Conservation (phyloP, 371 early-diverging fungal genomes). For the Batrachochytrium dendrobatidis region DNA sequence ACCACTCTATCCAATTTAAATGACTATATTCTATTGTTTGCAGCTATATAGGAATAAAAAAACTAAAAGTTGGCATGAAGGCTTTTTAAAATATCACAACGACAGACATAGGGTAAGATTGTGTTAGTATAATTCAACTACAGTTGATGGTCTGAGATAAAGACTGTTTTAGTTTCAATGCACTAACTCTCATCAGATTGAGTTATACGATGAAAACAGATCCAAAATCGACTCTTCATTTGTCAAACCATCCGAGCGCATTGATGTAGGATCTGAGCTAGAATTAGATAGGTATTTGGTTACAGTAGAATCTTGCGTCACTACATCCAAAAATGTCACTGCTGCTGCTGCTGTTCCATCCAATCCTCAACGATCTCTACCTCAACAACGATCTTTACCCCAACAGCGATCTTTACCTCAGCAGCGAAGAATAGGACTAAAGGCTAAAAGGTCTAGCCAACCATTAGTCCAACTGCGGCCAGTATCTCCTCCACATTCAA, state of each 20-base stretch:
- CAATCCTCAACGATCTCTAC: neutral
- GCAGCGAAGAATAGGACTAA: neutral
- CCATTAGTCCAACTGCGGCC: too few relatives aligned
- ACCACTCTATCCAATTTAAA: too few relatives aligned
- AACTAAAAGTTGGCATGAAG: slow-evolving; percentile 12
- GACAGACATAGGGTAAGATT: slow-evolving; percentile 1
- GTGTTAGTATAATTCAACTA: too few relatives aligned
- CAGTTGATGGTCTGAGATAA: too few relatives aligned
- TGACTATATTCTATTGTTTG: too few relatives aligned
- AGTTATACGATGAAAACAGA: slow-evolving; percentile 6
- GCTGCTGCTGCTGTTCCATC: neutral
- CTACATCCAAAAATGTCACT: neutral
- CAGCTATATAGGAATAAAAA: slow-evolving; percentile 15
- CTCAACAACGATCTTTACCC: neutral
- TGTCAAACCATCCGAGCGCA: neutral
- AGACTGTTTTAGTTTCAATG: too few relatives aligned
- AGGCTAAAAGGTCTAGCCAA: neutral
- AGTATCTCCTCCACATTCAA: too few relatives aligned
- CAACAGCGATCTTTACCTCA: neutral
- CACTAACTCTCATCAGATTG: slow-evolving; percentile 5
- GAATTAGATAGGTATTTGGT: slow-evolving; percentile 13
- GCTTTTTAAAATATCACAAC: slow-evolving; percentile 2
- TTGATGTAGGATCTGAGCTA: slow-evolving; percentile 9
- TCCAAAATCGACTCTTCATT: slow-evolving; percentile 9
- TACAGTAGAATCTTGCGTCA: slow-evolving; percentile 4